Base-by-base conservation (phyloP, 139 green algal species). In the Chlamydomonas eustigma region DNA sequence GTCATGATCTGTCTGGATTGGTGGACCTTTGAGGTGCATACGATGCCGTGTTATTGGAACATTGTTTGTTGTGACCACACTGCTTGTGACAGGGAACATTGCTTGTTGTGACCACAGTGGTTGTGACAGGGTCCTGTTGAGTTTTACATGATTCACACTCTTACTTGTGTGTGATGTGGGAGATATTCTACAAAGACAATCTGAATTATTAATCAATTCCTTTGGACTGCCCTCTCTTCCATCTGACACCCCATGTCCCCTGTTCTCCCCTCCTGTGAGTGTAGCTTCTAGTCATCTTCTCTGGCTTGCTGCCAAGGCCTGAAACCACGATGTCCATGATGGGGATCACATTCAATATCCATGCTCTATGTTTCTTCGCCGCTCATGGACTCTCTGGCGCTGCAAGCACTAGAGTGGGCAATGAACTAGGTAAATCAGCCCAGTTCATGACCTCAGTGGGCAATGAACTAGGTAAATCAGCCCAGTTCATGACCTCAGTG, bases 1-100 rank as follows among this genome's bases (percentile, higher is more conserved):
- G 80, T 88, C 38, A 94, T 94, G 85, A 88, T 91, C 37, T 92
- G 84, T 39, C 70, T 86, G 50, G 90, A 94, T 76, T 94, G 90
- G 90, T 91, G 83, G 88, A 90, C 86, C 50, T 95, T 91, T 82
- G 91, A 96, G 28, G 39, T 70, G 58, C 28, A 28, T 70, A 28
- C 5, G 58, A 37, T 24, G 24, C 25, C 34, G 58, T 70, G 18
- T 24, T 18, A 30, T 18, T 24, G 24, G 18, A 24, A 30, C 22
- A 30, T 18, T 63, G 50, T 63, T 63, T 63, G 50, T 63, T 18
- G n/a, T n/a, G n/a, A n/a, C n/a, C n/a, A n/a, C n/a, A n/a, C n/a
- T n/a, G n/a, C n/a, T n/a, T n/a, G n/a, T n/a, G n/a, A n/a, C n/a
- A n/a, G n/a, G n/a, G n/a, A n/a, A n/a, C n/a, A n/a, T n/a, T n/a